Base-by-base conservation (phyloP, 169 alveolate species). In the Cryptosporidium parvum region DNA sequence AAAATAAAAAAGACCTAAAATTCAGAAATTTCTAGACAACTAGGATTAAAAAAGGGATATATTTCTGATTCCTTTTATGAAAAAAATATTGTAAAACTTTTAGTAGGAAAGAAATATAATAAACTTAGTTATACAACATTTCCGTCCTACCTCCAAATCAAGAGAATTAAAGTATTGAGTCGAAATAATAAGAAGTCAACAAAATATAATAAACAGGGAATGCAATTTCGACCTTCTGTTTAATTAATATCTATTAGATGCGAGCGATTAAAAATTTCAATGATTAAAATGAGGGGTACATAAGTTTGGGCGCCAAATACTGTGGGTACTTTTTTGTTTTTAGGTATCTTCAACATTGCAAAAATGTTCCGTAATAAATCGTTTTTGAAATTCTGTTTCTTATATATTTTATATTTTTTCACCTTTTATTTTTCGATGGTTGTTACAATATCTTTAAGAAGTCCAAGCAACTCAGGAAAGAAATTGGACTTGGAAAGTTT, bases 371-470 rank as follows among this genome's bases (percentile, higher is more conserved):
- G n/a, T 2, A 23, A 7, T 9, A 56, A 26, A 56, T n/a, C 18
- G 23, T 56, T 2, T n/a, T n/a, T 56, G 6, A 26, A 23, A 21
- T 56, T 56, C 10, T 56, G 12, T 7, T 7, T 56, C 7, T 21
- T 56, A 29, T 0, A 7, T 56, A 16, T 56, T n/a, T 16, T n/a
- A 56, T 56, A 56, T 65, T 37, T 65, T 62, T 65, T 65, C 18
- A 10, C 53, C 9, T 33, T 9, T 65, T 33, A 65, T 37, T 61
- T 44, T 42, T 42, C 42, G 10, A 80, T 80, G 89, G 89, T 59
- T 44, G 69, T 44, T 39, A 65, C 89, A 16, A 26, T 80, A 23
- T 62, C 89, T 9, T 65, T 80, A 16, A 62, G 59, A 21, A 65
- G 2, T 12, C 9, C 62, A 61, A 48, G 21, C 62, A 52, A n/a